Evolutionary conservation across 2,329 filamentous ascomycete genomes (phyloP).

Genomic region (Penicillium sp.): DNA sequence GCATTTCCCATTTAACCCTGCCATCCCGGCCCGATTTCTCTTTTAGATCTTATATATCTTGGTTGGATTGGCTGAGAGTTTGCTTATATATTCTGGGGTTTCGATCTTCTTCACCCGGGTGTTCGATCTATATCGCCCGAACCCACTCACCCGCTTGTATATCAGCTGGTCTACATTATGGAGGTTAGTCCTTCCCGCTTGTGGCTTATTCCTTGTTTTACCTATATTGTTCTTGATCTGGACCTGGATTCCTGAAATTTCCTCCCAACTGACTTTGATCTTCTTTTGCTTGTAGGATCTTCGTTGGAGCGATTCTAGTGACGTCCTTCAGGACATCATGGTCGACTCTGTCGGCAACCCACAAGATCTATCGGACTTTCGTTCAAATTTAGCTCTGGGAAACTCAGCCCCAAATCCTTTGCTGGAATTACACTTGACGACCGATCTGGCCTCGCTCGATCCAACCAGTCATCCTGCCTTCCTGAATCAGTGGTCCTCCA

Average conservation of each 20-base stretch:
- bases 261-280: not conserved
- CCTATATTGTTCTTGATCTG: not conserved
- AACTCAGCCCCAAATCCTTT: constrained; percentile 25
- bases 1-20: constrained; percentile 12
- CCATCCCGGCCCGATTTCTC: not conserved
- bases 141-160: not conserved
- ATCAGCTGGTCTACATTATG: constrained; percentile 1
- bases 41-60: not conserved
- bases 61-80: not conserved
- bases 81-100: not conserved
- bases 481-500: constrained; percentile 23
- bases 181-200: constrained; percentile 7
- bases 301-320: constrained; percentile 26
- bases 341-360: constrained; percentile 9
- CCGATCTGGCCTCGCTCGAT: constrained; percentile 20
- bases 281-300: not conserved
- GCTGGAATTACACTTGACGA: constrained; percentile 28
- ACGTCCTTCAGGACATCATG: constrained; percentile 38
- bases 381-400: constrained; percentile 11
- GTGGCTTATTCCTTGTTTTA: not conserved
- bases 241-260: not conserved
- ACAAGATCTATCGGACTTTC: constrained; percentile 8
- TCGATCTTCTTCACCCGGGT: constrained; percentile 3
- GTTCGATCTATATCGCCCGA: not conserved
- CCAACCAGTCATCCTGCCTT: constrained; percentile 21